Percentiles rank a stretch among this genome's conserved stretches.
phyloP scores from a whole-genome alignment of 2,329 filamentous ascomycete species.

The Ascocoryne sarcoides region DNA sequence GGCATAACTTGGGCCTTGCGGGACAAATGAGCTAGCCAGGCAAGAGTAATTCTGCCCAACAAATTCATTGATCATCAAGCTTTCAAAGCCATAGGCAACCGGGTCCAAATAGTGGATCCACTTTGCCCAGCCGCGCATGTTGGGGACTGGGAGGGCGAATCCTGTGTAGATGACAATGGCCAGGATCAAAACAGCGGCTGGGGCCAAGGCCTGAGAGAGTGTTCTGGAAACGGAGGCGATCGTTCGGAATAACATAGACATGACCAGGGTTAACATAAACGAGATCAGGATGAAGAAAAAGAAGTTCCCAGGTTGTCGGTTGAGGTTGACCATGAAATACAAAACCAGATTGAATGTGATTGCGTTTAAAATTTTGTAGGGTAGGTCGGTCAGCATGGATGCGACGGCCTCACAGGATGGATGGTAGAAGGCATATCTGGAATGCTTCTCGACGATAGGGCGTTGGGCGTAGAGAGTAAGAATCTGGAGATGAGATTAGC shows the following conservation, averaged over 20 bases:
- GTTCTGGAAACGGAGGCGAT: constrained; percentile 69
- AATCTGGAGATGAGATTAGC: constrained; percentile 41
- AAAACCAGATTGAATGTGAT: constrained; percentile 71
- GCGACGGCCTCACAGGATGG: constrained; percentile 84
- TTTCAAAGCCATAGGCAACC: constrained; percentile 71
- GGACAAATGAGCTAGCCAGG: constrained; percentile 12
- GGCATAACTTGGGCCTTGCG: constrained; percentile 14
- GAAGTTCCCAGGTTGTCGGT: constrained; percentile 65
- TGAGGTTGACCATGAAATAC: constrained; percentile 82
- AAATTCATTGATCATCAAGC: constrained; percentile 80
- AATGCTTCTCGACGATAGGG: constrained; percentile 84
- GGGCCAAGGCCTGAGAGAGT: constrained; percentile 54
- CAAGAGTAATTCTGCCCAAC: constrained; percentile 18
- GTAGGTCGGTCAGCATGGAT: constrained; percentile 79
- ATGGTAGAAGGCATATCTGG: constrained; percentile 80
- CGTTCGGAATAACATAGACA: constrained; percentile 78
- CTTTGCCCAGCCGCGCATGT: constrained; percentile 70
- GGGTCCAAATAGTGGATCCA: constrained; percentile 63
- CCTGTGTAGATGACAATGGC: constrained; percentile 29
- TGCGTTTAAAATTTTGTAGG: constrained; percentile 56
- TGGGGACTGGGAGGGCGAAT: constrained; percentile 35
- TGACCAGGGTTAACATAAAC: constrained; percentile 36
- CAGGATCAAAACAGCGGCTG: constrained; percentile 42
- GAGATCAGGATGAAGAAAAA: constrained; percentile 59
- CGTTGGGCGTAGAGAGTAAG: constrained; percentile 73